Percentiles rank a stretch among this genome's conserved stretches.
These are phyloP conservation scores for Pseudozyma flocculosa DNA, from an alignment of 1,284 basidiomycete species.

Conservation along the genomic window DNA sequence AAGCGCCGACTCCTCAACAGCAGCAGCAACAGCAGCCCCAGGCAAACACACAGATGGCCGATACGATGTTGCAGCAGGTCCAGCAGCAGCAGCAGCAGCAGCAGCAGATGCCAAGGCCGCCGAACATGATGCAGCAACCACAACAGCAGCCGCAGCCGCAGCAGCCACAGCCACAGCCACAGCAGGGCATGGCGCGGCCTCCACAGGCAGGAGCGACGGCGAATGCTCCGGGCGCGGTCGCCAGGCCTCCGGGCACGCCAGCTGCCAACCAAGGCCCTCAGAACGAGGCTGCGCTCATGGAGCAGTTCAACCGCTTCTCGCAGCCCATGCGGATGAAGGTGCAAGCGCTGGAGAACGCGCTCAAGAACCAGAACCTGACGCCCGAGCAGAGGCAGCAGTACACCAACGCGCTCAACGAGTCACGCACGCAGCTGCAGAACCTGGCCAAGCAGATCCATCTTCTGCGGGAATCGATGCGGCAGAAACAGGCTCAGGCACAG, in stretches of 20 bases:
- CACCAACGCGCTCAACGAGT: slow-evolving; percentile 40
- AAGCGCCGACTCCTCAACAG: slow-evolving; percentile 11
- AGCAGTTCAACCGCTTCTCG: slow-evolving; percentile 47
- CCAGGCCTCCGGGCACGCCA: too few species aligned
- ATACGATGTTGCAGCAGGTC: slow-evolving; percentile 2
- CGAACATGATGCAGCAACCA: slow-evolving; percentile 5
- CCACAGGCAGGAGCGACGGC: slow-evolving; percentile 6
- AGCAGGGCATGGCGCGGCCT: slow-evolving; percentile 9
- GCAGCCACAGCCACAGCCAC: slow-evolving; percentile 13
- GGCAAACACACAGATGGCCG: background rate
- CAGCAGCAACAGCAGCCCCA: slow-evolving; percentile 15
- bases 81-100: slow-evolving; percentile 16
- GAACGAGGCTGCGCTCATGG: slow-evolving; percentile 41
- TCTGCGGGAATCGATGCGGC: slow-evolving; percentile 38
- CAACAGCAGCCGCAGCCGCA: slow-evolving; percentile 29
- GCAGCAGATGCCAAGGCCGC: slow-evolving; percentile 11
- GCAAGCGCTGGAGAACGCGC: slow-evolving; percentile 34
- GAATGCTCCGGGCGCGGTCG: too few species aligned
- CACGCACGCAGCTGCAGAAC: slow-evolving; percentile 39
- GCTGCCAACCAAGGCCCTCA: too few species aligned
- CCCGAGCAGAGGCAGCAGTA: slow-evolving; percentile 47
- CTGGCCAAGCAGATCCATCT: slow-evolving; percentile 47
- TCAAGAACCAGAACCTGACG: slow-evolving; percentile 33
- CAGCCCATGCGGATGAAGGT: slow-evolving; percentile 45
- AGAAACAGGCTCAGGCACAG: slow-evolving; percentile 33